Conservation (phyloP, 805 yeast species). For the Starmerella bombicola region DNA sequence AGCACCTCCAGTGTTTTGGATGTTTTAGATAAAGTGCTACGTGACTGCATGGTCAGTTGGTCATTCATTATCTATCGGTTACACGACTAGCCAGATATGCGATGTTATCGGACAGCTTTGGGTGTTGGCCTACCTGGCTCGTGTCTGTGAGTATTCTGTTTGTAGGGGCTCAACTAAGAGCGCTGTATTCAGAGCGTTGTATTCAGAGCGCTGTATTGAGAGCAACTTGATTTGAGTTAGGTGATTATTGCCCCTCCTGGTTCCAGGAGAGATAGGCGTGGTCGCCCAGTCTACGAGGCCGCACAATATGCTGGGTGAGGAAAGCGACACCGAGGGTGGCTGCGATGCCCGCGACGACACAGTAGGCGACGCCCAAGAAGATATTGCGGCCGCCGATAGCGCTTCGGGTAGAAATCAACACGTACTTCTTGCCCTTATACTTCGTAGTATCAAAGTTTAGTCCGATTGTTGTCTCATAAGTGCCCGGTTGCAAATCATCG, state of each 20-base stretch:
- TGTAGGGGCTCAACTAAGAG: too few species aligned
- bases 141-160: too few species aligned
- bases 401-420: constrained; percentile 69
- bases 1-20: too few species aligned
- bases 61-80: too few species aligned
- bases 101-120: too few species aligned
- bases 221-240: too few species aligned
- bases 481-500: constrained; percentile 46
- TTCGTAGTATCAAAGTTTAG: constrained; percentile 69
- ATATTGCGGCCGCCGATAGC: constrained; percentile 80
- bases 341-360: constrained; percentile 70
- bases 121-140: too few species aligned
- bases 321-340: constrained; percentile 62
- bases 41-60: too few species aligned
- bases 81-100: too few species aligned
- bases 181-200: too few species aligned
- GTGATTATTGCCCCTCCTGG: constrained; percentile 21
- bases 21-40: too few species aligned
- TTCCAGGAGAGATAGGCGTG: constrained; percentile 52
- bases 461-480: constrained; percentile 54
- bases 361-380: constrained; percentile 71
- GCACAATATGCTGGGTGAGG: constrained; percentile 65
- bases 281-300: constrained; percentile 77
- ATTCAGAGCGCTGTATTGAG: too few species aligned
- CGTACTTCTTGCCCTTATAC: constrained; percentile 80